Base-by-base conservation (phyloP, 306 rosid species). In the Castanea crenata region DNA sequence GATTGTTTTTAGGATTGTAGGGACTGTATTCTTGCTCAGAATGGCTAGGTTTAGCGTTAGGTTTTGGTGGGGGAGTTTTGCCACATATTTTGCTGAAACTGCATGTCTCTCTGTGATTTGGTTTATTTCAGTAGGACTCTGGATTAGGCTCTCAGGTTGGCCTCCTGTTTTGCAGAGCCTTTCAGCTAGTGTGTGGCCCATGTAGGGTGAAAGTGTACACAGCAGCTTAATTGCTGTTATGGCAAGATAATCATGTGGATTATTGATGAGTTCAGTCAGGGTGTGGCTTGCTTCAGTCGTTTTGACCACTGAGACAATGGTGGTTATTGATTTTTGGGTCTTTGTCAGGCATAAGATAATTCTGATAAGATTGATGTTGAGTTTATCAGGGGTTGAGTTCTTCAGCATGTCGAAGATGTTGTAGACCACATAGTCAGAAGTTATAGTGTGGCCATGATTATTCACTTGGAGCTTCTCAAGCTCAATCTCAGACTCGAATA, bases 51-150 rank as follows among this genome's bases (percentile, higher is more conserved):
- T 87, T 20, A 87, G 88, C 1, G 87, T 67, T 41, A 80, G 35
- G 76, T 83, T 83, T 29, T 78, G 76, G 34, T 82, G 88, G 51
- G 89, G 89, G 41, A 88, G 89, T 76, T 55, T 71, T 6, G 87
- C 85, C 19, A 88, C 59, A 49, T 83, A 79, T 41, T 80, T 81
- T 18, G 75, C 89, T 6, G 91, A 82, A 59, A 83, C 78, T 72
- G 91, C 88, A 19, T 83, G 91, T 83, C 74, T 79, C 72, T 85
- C 83, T 4, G 86, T 75, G 73, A 88, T 76, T 55, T 79, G 79
- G 56, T 44, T 55, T 19, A 65, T 27, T 10, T 72, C 82, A 54
- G 61, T 55, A 27, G 80, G 55, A 76, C 73, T 74, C 35, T 69
- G 72, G 18, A 81, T 58, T 25, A 88, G 84, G 44, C 62, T 85